Evolutionary conservation across 1,284 basidiomycete species (phyloP).

Genomic region (Trichosporon ovoides): DNA sequence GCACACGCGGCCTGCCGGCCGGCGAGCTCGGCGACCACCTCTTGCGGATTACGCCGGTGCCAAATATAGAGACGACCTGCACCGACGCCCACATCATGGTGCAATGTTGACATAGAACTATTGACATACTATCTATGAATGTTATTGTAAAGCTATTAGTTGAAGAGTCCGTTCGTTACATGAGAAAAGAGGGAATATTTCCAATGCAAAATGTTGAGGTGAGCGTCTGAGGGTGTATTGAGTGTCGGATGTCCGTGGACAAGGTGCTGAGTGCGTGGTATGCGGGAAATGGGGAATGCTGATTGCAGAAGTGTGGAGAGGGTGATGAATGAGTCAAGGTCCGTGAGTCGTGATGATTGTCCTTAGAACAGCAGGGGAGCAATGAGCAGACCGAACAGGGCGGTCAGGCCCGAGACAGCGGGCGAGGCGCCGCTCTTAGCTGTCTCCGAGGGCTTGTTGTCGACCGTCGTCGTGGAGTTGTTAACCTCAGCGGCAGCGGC

Average conservation of each 20-base stretch:
- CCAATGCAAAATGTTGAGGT: slow-evolving; percentile 10
- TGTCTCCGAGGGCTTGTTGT: not conserved
- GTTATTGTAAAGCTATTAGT: too few species aligned
- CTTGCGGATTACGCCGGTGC: too few species aligned
- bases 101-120: too few species aligned
- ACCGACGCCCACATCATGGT: too few species aligned
- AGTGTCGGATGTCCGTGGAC: not conserved
- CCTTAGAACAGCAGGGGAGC: slow-evolving; percentile 5
- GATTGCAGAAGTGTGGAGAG: too few species aligned
- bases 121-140: too few species aligned
- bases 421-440: slow-evolving; percentile 2
- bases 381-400: slow-evolving; percentile 2
- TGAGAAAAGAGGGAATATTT: not conserved
- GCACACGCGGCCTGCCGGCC: too few species aligned
- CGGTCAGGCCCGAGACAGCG: not conserved
- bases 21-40: too few species aligned
- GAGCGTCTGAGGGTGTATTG: too few species aligned
- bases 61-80: too few species aligned
- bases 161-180: too few species aligned
- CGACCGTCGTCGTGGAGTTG: not conserved
- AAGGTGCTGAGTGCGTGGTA: not conserved
- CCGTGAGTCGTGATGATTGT: not conserved
- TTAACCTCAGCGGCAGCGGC: not conserved
- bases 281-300: not conserved
- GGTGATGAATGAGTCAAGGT: not conserved